Conservation (phyloP, 441 rosid genomes). For the Gossypium schwendimanii region DNA sequence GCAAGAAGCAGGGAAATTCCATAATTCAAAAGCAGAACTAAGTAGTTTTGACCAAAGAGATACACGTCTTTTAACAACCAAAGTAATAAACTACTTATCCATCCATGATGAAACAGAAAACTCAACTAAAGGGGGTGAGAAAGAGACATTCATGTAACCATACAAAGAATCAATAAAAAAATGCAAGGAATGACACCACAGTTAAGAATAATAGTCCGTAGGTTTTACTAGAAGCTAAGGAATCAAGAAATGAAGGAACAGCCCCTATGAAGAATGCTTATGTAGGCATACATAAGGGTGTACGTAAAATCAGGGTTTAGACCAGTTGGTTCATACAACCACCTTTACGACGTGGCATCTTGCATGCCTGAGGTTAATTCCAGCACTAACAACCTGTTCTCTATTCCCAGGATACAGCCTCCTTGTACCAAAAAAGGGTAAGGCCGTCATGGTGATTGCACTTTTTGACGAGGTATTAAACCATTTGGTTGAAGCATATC, state of each 20-base stretch:
- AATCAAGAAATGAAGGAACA: neutral
- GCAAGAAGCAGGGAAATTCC: constrained; percentile 18
- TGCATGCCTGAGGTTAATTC: neutral
- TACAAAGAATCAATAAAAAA: neutral
- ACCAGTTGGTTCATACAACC: neutral
- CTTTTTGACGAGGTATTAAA: neutral
- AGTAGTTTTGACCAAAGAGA: neutral
- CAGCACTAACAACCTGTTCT: neutral
- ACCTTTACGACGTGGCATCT: neutral
- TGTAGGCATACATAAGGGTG: neutral
- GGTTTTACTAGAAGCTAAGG: neutral
- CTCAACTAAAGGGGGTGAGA: neutral
- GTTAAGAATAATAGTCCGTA: neutral
- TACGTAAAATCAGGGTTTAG: neutral
- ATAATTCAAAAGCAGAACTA: neutral
- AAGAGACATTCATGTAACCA: neutral
- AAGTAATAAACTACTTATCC: neutral
- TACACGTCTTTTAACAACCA: neutral
- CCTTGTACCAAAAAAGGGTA: neutral
- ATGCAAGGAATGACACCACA: neutral
- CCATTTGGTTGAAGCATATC: neutral
- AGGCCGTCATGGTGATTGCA: neutral
- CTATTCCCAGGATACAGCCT: neutral
- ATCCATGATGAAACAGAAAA: neutral
- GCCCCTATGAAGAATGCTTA: neutral